A percentile compares a stretch with the other conserved stretches of the same genome.
Evolutionary conservation across 129 eudicot species (phyloP).

Genomic region (Apium graveolens): DNA sequence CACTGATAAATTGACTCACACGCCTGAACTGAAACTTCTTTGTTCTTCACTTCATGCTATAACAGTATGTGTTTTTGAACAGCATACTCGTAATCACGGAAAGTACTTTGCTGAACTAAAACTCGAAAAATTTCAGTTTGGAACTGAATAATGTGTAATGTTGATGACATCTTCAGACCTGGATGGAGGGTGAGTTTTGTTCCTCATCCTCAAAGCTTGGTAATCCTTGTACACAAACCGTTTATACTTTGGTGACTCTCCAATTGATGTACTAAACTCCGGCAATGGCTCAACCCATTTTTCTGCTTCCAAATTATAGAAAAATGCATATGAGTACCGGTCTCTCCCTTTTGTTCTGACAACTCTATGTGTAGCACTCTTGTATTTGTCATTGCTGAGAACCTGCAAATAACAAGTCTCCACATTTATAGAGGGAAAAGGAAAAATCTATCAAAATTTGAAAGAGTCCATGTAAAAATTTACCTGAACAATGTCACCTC

Average conservation of each 20-base stretch:
- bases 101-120: no score
- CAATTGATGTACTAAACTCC: slow-evolving; percentile 28
- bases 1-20: background rate
- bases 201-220: slow-evolving; percentile 46
- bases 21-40: no score
- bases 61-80: no score
- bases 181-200: slow-evolving; percentile 64
- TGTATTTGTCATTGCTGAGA: slow-evolving; percentile 44
- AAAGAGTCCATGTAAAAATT: background rate
- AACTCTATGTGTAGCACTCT: slow-evolving; percentile 57
- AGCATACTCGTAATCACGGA: no score
- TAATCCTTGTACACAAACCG: slow-evolving; percentile 51
- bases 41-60: no score
- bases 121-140: background rate
- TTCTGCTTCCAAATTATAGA: slow-evolving; percentile 41
- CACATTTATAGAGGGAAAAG: background rate
- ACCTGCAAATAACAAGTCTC: slow-evolving; percentile 25
- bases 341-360: slow-evolving; percentile 37
- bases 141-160: slow-evolving; percentile 35
- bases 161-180: slow-evolving; percentile 36
- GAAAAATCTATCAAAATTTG: background rate
- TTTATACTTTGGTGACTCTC: slow-evolving; percentile 39
- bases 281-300: slow-evolving; percentile 63
- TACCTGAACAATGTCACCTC: slow-evolving; percentile 48
- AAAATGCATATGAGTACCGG: slow-evolving; percentile 41